Evolutionary conservation across 805 yeast genomes (phyloP).

Genomic region (Danielozyma ontarioensis): DNA sequence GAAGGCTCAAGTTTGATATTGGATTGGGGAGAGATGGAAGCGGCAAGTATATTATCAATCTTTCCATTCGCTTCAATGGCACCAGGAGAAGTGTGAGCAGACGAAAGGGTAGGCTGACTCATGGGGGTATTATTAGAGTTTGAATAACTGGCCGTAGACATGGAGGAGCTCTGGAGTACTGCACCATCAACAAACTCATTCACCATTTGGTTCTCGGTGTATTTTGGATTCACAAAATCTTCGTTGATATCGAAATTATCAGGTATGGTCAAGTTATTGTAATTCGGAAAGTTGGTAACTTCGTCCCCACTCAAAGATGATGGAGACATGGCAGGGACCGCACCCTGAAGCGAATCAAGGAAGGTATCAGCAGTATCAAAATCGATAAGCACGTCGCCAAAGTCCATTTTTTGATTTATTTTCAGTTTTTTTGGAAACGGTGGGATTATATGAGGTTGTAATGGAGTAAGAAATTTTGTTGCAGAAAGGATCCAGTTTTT

Average conservation of each 20-base stretch:
- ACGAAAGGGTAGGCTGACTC: slow-evolving; percentile 7
- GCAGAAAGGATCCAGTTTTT: no score
- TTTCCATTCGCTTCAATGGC: neutral
- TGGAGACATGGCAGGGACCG: slow-evolving; percentile 15
- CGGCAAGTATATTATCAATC: neutral
- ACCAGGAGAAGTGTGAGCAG: slow-evolving; percentile 19
- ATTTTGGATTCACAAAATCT: slow-evolving; percentile 2
- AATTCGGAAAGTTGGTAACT: neutral
- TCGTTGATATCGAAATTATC: slow-evolving; percentile 1
- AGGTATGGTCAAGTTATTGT: neutral
- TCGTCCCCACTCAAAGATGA: slow-evolving; percentile 16
- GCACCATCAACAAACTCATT: neutral
- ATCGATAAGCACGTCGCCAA: slow-evolving; percentile 9
- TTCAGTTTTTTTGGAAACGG: neutral
- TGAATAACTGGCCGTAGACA: slow-evolving; percentile 11
- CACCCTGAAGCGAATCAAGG: slow-evolving; percentile 22
- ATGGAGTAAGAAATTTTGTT: no score
- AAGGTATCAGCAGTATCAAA: slow-evolving; percentile 28
- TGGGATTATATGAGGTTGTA: neutral
- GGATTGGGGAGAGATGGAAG: neutral
- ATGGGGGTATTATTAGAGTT: slow-evolving; percentile 16
- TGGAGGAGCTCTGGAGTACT: slow-evolving; percentile 5
- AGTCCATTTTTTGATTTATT: slow-evolving; percentile 3
- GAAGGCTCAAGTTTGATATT: slow-evolving; percentile 4
- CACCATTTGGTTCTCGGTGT: neutral